A percentile compares a stretch with the other conserved stretches of the same genome.
Conservation (phyloP, 2,329 filamentous ascomycete species). For the Ascochyta lentis region DNA sequence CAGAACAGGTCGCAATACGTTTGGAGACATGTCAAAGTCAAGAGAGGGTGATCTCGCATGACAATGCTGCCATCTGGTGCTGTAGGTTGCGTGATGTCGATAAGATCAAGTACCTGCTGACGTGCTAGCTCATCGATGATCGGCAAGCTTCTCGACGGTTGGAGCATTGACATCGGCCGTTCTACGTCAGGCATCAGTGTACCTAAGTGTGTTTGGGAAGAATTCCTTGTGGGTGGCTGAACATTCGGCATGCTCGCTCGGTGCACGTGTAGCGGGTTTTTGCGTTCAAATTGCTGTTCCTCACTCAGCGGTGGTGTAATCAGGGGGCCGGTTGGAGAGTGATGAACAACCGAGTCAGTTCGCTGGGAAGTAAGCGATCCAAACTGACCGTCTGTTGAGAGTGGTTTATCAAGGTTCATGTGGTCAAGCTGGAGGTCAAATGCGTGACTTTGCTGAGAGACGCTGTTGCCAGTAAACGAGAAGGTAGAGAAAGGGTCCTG, state of each 20-base stretch:
- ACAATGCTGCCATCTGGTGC: constrained; percentile 57
- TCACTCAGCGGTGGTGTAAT: constrained; percentile 33
- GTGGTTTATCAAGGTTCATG: constrained; percentile 26
- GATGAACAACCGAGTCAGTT: constrained; percentile 31
- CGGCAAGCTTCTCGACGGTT: constrained; percentile 39
- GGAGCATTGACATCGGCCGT: constrained; percentile 44
- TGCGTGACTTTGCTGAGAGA: constrained; percentile 28
- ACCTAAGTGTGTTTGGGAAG: background rate
- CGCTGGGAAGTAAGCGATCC: constrained; percentile 32
- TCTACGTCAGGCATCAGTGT: constrained; percentile 30
- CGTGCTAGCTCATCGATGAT: constrained; percentile 53
- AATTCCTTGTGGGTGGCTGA: background rate
- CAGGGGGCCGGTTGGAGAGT: constrained; percentile 20
- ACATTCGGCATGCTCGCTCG: background rate
- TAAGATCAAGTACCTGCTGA: constrained; percentile 56
- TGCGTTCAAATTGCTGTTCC: background rate
- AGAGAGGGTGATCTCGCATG: constrained; percentile 58
- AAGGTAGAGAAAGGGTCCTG: constrained; percentile 31
- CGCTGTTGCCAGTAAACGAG: constrained; percentile 22
- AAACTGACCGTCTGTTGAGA: constrained; percentile 31
- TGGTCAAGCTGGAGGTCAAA: constrained; percentile 38
- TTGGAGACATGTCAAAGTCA: constrained; percentile 61
- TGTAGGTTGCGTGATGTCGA: constrained; percentile 58
- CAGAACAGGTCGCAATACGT: constrained; percentile 67
- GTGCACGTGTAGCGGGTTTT: background rate